phyloP scores from a whole-genome alignment of 2,329 filamentous ascomycete species.

The Alternaria arbusti region DNA sequence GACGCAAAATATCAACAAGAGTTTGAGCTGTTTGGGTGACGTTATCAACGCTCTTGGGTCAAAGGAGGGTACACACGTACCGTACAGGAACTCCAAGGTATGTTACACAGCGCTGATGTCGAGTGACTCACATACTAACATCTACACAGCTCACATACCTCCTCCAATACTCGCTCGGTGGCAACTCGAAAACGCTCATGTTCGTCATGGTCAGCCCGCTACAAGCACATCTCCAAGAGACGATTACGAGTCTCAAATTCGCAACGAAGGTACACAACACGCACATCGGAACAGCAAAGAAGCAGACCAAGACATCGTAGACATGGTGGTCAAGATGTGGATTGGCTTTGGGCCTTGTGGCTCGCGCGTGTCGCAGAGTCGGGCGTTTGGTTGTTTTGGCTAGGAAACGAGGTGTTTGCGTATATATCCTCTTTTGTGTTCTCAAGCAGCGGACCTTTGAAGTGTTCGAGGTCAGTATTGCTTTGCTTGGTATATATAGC shows the following conservation, averaged over 20 bases:
- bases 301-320: slow-evolving; percentile 64
- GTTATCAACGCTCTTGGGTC: slow-evolving; percentile 92
- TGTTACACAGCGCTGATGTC: slow-evolving; percentile 17
- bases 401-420: not conserved
- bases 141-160: slow-evolving; percentile 78
- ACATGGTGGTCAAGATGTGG: not conserved
- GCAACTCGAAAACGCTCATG: slow-evolving; percentile 98
- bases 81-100: slow-evolving; percentile 94
- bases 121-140: slow-evolving; percentile 10
- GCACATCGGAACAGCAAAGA: slow-evolving; percentile 88
- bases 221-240: slow-evolving; percentile 89
- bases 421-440: not conserved
- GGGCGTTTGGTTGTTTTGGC: not conserved
- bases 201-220: slow-evolving; percentile 97
- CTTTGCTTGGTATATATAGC: slow-evolving; percentile 6
- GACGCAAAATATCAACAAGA: slow-evolving; percentile 97
- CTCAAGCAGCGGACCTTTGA: slow-evolving; percentile 17
- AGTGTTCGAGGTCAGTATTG: slow-evolving; percentile 23
- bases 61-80: slow-evolving; percentile 78
- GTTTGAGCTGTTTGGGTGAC: slow-evolving; percentile 87
- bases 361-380: not conserved
- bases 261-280: slow-evolving; percentile 95
- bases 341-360: not conserved
- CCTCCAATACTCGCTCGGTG: slow-evolving; percentile 90
- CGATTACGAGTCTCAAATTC: slow-evolving; percentile 91